Base-by-base conservation (phyloP, 306 rosid species). In the Corylus americana region DNA sequence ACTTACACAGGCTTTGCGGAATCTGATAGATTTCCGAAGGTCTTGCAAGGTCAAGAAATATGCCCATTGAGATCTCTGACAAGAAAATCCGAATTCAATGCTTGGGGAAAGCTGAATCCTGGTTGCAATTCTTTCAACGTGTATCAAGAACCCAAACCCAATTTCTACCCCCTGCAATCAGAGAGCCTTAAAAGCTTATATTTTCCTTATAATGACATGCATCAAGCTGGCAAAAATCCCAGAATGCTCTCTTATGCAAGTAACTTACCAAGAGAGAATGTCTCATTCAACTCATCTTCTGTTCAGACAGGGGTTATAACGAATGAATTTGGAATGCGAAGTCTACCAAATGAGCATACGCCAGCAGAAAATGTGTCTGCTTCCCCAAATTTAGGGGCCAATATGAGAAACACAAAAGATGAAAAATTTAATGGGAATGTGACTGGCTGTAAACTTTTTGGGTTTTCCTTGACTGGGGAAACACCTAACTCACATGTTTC, bases 21-120 rank as follows among this genome's bases (percentile, higher is more conserved):
- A 83, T 78, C 93, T 58, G 88, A 85, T 25, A 84, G 91, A 86
- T 87, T 89, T 84, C 93, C 90, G 11, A 92, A 84, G 96, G 97
- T 94, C 97, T 94, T 91, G 97, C 98, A 94, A 91, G 97, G 97
- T 94, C 97, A 94, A 94, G 98, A 92, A 94, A 91, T 91, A 80
- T 88, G 91, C 88, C 94, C 91, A 67, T 71, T 91, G 85, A 91
- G 92, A 77, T 88, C 97, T 58, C 85, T 87, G 77, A 75, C 92
- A 22, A 91, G 90, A 79, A 90, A 89, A 85, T 76, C 87, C 73
- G 93, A 88, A 74, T 67, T 84, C 69, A 86, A 55, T 62, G 84
- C 85, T 84, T 92, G 97, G 98, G 94, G 88, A 9, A 90, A 88
- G 58, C 80, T 87, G 79, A 83, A 80, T 85, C 77, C 77, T 51